A percentile compares a stretch with the other conserved stretches of the same genome.
Conservation (phyloP, 2,329 filamentous ascomycete genomes). For the Chaetomium sp. region DNA sequence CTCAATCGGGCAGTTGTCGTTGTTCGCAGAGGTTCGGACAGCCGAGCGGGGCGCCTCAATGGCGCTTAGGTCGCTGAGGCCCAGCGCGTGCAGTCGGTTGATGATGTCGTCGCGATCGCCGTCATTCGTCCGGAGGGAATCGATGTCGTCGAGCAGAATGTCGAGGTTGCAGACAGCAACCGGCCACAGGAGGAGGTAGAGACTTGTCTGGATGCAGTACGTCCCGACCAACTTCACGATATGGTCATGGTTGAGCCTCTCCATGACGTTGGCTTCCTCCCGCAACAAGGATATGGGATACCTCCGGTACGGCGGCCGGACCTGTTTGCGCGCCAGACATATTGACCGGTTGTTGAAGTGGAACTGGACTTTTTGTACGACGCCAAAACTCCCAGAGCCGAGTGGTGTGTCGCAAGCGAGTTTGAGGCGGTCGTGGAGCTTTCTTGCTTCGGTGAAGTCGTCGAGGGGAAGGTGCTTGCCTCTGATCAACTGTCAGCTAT, state of each 20-base stretch:
- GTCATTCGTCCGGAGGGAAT: conserved; percentile 43
- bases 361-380: conserved; percentile 48
- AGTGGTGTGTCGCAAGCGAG: conserved; percentile 40
- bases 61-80: conserved; percentile 43
- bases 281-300: conserved; percentile 47
- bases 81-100: conserved; percentile 44
- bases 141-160: conserved; percentile 48
- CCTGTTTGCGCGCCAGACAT: conserved; percentile 50
- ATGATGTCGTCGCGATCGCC: conserved; percentile 47
- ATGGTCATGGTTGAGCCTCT: conserved; percentile 51
- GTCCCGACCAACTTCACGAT: conserved; percentile 52
- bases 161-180: conserved; percentile 51
- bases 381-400: conserved; percentile 48
- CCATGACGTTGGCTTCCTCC: conserved; percentile 52
- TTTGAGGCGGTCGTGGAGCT: conserved; percentile 38
- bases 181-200: conserved; percentile 52
- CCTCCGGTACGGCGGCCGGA: conserved; percentile 41
- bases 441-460: conserved; percentile 37
- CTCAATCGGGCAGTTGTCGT: conserved; percentile 42
- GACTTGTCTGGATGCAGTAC: conserved; percentile 45
- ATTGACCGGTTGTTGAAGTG: conserved; percentile 42
- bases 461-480: conserved; percentile 38
- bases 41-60: conserved; percentile 36
- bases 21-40: conserved; percentile 28
- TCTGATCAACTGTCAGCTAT: conserved; percentile 28